Conservation (phyloP, 1,284 basidiomycete species). For the Boletus nobilissimus region DNA sequence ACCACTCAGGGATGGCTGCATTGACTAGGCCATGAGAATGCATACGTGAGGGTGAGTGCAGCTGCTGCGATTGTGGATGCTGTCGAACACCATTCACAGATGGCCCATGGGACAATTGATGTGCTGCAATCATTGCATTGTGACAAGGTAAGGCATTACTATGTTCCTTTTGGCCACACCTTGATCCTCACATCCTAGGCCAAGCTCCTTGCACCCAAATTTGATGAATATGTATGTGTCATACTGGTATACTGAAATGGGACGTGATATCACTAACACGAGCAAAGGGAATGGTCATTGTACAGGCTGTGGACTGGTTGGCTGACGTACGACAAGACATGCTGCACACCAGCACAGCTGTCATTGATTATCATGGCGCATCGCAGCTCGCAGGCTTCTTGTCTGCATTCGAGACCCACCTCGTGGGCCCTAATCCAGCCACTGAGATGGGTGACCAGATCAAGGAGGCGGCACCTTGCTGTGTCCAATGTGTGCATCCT, state of each 20-base stretch:
- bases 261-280: not conserved
- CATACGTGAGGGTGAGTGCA: constrained; percentile 83
- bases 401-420: constrained; percentile 84
- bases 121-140: constrained; percentile 80
- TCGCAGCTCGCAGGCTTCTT: constrained; percentile 82
- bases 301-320: constrained; percentile 85
- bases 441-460: constrained; percentile 87
- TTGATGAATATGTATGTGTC: constrained; percentile 82
- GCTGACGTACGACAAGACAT: constrained; percentile 87
- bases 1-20: not conserved
- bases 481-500: constrained; percentile 81
- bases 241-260: not conserved
- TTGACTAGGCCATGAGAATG: constrained; percentile 76
- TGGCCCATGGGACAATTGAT: constrained; percentile 60
- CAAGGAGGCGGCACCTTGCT: constrained; percentile 93
- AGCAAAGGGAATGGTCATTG: constrained; percentile 90
- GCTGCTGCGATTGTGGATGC: constrained; percentile 84
- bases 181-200: constrained; percentile 56
- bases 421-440: constrained; percentile 69
- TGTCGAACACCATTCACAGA: constrained; percentile 78
- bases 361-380: constrained; percentile 89
- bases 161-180: not conserved
- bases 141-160: constrained; percentile 69
- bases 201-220: constrained; percentile 88
- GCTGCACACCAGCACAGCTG: constrained; percentile 84